These are phyloP conservation scores for Davidsoniella virescens DNA, from an alignment of 2,329 filamentous ascomycete species.

Conservation along the genomic window DNA sequence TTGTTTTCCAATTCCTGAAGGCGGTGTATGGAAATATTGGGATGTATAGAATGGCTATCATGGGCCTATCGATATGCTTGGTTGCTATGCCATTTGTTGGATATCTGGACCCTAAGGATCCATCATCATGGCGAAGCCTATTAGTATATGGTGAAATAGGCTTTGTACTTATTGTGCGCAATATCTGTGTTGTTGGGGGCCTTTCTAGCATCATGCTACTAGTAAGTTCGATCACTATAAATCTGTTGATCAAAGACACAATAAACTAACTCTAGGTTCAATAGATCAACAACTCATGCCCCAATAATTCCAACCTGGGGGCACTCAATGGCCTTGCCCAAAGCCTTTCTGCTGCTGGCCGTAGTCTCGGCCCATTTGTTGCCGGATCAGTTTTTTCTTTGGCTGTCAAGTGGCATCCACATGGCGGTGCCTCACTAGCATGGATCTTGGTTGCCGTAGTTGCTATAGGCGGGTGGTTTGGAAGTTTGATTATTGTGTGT, in stretches of 20 bases:
- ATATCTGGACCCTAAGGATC: conserved; percentile 38
- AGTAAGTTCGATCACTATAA: conserved; percentile 33
- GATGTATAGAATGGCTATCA: conserved; percentile 63
- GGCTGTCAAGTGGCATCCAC: conserved; percentile 51
- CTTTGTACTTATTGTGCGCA: conserved; percentile 68
- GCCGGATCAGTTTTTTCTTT: conserved; percentile 77
- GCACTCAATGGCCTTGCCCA: conserved; percentile 89
- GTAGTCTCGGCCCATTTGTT: conserved; percentile 74
- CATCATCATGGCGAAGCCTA: conserved; percentile 22
- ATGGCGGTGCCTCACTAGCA: conserved; percentile 60
- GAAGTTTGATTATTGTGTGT: conserved; percentile 63
- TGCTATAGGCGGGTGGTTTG: conserved; percentile 60
- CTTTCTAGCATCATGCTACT: conserved; percentile 77
- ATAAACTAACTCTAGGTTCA: neutral
- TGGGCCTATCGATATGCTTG: conserved; percentile 70
- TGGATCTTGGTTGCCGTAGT: conserved; percentile 82
- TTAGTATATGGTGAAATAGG: conserved; percentile 76
- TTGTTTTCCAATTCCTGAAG: conserved; percentile 65
- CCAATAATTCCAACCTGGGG: conserved; percentile 47
- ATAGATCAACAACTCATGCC: conserved; percentile 10
- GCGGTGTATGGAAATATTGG: conserved; percentile 69
- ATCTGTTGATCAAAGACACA: neutral
- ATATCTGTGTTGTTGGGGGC: conserved; percentile 75
- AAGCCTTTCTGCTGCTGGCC: conserved; percentile 77
- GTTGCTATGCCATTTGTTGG: conserved; percentile 79